These are phyloP conservation scores for Sicyos edulis DNA, from an alignment of 306 rosid genomes.

Conservation along the genomic window DNA sequence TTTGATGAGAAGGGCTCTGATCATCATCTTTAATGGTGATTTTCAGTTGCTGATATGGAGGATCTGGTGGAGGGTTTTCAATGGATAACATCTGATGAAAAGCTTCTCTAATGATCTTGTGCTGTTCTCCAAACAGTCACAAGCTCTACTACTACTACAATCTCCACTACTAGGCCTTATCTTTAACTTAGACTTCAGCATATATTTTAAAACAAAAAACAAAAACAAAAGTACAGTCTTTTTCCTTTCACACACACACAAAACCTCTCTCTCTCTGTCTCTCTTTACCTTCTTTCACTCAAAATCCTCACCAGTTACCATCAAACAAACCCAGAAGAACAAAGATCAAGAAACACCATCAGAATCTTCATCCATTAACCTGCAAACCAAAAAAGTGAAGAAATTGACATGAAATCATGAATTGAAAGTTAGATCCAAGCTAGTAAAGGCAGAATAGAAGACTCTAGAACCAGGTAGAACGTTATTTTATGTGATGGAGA, in stretches of 20 bases:
- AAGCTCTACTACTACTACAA: conserved; percentile 31
- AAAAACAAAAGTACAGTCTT: conserved; percentile 4
- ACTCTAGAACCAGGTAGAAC: conserved; percentile 22
- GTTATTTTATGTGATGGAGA: conserved; percentile 50
- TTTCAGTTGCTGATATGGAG: conserved; percentile 34
- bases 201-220: conserved; percentile 25
- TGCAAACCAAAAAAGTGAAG: conserved; percentile 20
- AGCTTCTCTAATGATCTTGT: conserved; percentile 41
- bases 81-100: conserved; percentile 67
- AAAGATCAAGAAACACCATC: conserved; percentile 29
- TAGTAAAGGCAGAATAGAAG: conserved; percentile 23
- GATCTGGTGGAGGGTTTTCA: conserved; percentile 54
- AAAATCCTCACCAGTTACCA: conserved; percentile 19
- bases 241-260: not conserved
- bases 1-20: conserved; percentile 33
- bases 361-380: conserved; percentile 34
- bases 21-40: conserved; percentile 18
- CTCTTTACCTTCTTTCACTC: conserved; percentile 7
- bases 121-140: conserved; percentile 46
- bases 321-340: conserved; percentile 11
- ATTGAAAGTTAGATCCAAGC: conserved; percentile 22
- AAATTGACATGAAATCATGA: conserved; percentile 25
- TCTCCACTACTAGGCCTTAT: conserved; percentile 34
- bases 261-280: conserved; percentile 15
- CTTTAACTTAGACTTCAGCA: conserved; percentile 52